These are phyloP conservation scores for Paspalum notatum DNA, from an alignment of 176 grass and related monocot genomes.

Conservation along the genomic window DNA sequence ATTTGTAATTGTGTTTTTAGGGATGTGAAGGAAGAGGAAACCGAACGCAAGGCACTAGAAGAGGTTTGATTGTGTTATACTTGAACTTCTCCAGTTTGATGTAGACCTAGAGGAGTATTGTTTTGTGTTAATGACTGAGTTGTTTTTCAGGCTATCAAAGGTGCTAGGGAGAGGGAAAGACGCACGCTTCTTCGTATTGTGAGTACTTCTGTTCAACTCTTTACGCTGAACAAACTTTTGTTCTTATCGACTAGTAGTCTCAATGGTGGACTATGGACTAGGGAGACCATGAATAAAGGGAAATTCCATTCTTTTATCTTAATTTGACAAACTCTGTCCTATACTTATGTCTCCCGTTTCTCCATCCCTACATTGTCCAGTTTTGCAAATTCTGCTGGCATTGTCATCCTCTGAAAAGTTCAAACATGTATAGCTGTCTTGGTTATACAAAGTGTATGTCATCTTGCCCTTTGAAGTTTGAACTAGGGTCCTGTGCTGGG, in stretches of 20 bases:
- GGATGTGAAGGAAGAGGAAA: constrained; percentile 50
- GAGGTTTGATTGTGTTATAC: constrained; percentile 50
- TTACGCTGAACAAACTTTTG: constrained; percentile 14
- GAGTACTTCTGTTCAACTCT: constrained; percentile 43
- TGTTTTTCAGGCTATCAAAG: constrained; percentile 72
- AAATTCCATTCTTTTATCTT: not conserved
- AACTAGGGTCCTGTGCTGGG: not conserved
- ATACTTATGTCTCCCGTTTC: not conserved
- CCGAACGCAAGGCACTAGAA: constrained; percentile 55
- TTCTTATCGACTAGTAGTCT: constrained; percentile 10
- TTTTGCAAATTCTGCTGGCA: not conserved
- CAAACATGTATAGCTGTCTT: not conserved
- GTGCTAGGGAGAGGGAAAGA: constrained; percentile 82
- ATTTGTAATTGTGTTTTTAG: constrained; percentile 30
- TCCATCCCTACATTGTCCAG: not conserved
- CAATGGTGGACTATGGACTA: constrained; percentile 1
- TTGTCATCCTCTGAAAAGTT: not conserved
- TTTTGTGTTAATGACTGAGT: constrained; percentile 30
- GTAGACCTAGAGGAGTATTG: constrained; percentile 10
- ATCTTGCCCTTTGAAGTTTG: not conserved
- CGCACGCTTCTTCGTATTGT: constrained; percentile 88
- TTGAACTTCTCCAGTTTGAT: not conserved
- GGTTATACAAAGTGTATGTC: not conserved
- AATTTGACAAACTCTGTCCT: not conserved
- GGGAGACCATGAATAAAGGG: not conserved